Evolutionary conservation across 2,329 filamentous ascomycete species (phyloP), one percentile per base, ranked within the genome.

Genomic region (Aspergillus pseudotamarii): DNA sequence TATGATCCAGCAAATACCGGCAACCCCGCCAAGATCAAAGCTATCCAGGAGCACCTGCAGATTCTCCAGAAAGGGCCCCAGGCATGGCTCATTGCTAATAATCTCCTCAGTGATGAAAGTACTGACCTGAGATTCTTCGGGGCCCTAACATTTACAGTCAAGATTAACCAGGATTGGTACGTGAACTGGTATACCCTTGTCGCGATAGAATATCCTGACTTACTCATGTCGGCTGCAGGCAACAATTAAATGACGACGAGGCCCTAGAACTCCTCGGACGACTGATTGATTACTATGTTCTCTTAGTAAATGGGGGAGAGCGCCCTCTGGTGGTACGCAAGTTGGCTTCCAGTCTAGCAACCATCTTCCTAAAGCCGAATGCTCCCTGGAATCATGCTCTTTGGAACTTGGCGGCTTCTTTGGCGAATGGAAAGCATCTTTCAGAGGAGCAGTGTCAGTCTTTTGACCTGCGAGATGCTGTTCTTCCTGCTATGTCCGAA

Each of bases 61-160:
- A 83, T 84, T 30, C 81, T 97, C 21, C 95, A 98, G 74, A 88
- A 88, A 69, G 91, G 92, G 2, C 83, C 89, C 2, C 85, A 92
- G 71, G 94, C 93, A 60, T 99, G 95, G 95, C 85, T 91, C 61
- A 84, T 97, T 53, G 93, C 93, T 23, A 89, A 94, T 72, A 87
- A 88, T 58, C 83, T 98, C 16, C 82, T 97, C 12, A 82, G 82
- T 57, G 88, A 87, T 64, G 81, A 86, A 26, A 88, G 92, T 68
- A 86, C 91, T 64, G 90, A 94, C 71, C 88, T 95, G 69, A 90
- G 91, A 67, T 98, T 98, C 79, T 97, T 96, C 75, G 95, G 93
- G 16, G 94, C 94, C 34, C 84, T 97, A 63, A 98, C 94, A 0
- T 90, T 97, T 68, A 96, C 93, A 57, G 88, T 98, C 71, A 99